These are phyloP conservation scores for Amorphotheca resinae DNA, from an alignment of 495 filamentous ascomycete species.

Conservation along the genomic window DNA sequence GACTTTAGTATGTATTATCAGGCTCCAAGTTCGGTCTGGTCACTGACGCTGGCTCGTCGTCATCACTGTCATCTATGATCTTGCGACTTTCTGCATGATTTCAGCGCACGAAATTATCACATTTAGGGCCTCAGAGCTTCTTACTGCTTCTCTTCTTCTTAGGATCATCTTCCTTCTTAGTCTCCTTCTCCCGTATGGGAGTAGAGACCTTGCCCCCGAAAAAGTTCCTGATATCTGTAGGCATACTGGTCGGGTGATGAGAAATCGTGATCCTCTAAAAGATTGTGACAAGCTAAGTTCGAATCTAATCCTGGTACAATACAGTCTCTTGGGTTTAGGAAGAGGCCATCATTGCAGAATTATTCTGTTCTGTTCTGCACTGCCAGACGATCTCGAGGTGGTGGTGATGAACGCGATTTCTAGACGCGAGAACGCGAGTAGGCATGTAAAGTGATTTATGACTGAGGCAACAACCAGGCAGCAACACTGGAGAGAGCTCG, in stretches of 20 bases:
- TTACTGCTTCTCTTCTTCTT: conserved; percentile 31
- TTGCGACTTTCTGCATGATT: conserved; percentile 44
- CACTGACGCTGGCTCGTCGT: conserved; percentile 37
- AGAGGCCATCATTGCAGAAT: too few relatives aligned
- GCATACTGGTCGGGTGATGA: conserved; percentile 35
- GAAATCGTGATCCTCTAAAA: not conserved
- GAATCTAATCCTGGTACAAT: not conserved
- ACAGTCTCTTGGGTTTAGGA: not conserved
- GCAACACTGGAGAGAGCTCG: not conserved
- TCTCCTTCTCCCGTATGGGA: conserved; percentile 30
- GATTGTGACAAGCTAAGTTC: too few relatives aligned
- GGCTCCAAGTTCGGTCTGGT: not conserved
- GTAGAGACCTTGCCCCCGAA: conserved; percentile 51
- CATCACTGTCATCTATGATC: conserved; percentile 65
- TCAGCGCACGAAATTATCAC: conserved; percentile 1
- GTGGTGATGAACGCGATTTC: conserved; percentile 66
- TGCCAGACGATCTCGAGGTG: conserved; percentile 35
- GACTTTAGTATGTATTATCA: conserved; percentile 2
- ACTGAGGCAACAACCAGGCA: conserved; percentile 2
- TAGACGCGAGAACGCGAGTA: conserved; percentile 41
- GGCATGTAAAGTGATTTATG: not conserved
- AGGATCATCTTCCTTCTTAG: conserved; percentile 33
- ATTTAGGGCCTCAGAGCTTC: not conserved
- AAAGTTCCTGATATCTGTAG: conserved; percentile 68
- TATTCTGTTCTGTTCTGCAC: too few relatives aligned